phyloP scores from a whole-genome alignment of 331 rosid genomes.

The Malus hybrid region DNA sequence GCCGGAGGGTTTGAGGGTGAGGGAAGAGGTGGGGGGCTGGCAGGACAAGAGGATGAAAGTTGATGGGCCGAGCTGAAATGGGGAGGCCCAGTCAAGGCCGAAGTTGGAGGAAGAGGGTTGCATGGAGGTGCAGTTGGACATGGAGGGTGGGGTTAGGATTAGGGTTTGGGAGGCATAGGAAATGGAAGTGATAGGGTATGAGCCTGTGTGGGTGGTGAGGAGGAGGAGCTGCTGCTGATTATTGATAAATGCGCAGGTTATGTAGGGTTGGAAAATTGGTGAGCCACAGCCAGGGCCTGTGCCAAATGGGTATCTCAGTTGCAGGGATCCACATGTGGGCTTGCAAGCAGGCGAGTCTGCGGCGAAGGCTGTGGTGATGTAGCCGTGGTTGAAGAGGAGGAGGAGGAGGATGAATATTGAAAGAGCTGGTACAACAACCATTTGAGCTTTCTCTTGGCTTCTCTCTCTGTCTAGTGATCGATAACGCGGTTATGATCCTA shows the following conservation, averaged over 20 bases:
- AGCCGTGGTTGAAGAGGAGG: no score
- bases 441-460: neutral
- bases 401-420: neutral
- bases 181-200: slow-evolving; percentile 50
- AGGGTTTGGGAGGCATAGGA: slow-evolving; percentile 53
- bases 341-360: slow-evolving; percentile 24
- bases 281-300: slow-evolving; percentile 64
- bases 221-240: slow-evolving; percentile 10
- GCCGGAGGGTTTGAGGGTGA: slow-evolving; percentile 23
- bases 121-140: slow-evolving; percentile 66
- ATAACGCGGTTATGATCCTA: neutral
- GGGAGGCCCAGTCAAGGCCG: slow-evolving; percentile 56
- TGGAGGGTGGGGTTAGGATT: slow-evolving; percentile 36
- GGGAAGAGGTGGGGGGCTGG: slow-evolving; percentile 34
- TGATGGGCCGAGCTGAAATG: slow-evolving; percentile 55
- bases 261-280: slow-evolving; percentile 48
- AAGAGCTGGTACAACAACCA: neutral
- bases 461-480: neutral
- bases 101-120: slow-evolving; percentile 30
- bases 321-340: slow-evolving; percentile 43
- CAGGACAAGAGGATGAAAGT: slow-evolving; percentile 63
- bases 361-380: neutral
- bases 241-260: slow-evolving; percentile 25
- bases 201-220: slow-evolving; percentile 52
- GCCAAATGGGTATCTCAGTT: slow-evolving; percentile 55